Evolutionary conservation across 1,139 yeast species (phyloP), one percentile per base, ranked within the genome.

Genomic region (Casaregolazyma suthepensis): DNA sequence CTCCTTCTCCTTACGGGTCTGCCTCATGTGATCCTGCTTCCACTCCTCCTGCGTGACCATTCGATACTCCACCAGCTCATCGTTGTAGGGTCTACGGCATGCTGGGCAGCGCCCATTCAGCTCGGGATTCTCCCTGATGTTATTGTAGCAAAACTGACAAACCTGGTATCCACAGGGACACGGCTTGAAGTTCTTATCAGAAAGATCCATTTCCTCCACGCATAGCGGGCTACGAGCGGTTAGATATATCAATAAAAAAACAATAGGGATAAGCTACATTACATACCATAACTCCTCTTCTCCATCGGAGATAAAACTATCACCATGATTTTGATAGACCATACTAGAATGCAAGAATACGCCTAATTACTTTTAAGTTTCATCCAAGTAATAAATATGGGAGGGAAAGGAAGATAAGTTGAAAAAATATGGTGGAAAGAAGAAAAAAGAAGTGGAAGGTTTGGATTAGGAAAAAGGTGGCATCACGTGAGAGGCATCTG

Each of bases 141-240:
- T 93, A 73, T 94, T 93, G 76, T 91, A 94, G 70, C 99, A 94
- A 67, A 94, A 94, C 75, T 93, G 98, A 71, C 99, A 94, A 56
- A 93, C 88, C 68, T 94, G 99, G 67, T 94, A 94, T 12, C 99
- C 99, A 75, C 99, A 94, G 1, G 98, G 99, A 76, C 99, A 94
- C 5, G 99, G 99, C 70, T 87, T 89, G 78, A 94, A 94, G 72
- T 91, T 89, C 68, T 87, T 88, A 71, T 94, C 99, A 18, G 96
- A 86, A 46, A 91, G 83, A 71, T 93, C 99, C 91, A 93, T 84
- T 68, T 93, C 97, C 71, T 93, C 99, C 66, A 90, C 94, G 75
- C 99, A 93, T 59, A 93, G 80, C 56, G 98, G 99, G 73, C 40
- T 35, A 22, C 6, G 26, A 22, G 37, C 9, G 40, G 40, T 35